Evolutionary conservation across 805 yeast genomes (phyloP).

Genomic region (Lachancea waltii): DNA sequence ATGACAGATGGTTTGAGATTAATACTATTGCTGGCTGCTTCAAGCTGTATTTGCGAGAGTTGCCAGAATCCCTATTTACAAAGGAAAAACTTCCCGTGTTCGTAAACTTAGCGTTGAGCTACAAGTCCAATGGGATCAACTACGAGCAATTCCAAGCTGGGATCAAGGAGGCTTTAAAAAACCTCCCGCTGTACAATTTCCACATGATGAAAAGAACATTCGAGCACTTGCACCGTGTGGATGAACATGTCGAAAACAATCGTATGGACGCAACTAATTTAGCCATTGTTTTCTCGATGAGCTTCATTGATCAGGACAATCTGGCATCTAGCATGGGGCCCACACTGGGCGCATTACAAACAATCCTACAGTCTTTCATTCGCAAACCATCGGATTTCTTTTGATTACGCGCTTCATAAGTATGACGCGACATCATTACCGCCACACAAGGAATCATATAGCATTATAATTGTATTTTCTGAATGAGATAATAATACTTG

Average conservation of each 20-base stretch:
- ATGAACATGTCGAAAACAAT: constrained; percentile 59
- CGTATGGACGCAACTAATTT: constrained; percentile 85
- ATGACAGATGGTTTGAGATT: constrained; percentile 65
- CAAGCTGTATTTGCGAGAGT: constrained; percentile 73
- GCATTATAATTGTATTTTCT: too few species aligned
- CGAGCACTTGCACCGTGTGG: constrained; percentile 63
- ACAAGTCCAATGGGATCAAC: constrained; percentile 18
- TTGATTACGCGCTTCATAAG: not conserved
- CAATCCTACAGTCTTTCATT: constrained; percentile 44
- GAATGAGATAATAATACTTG: too few species aligned
- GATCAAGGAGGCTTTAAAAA: constrained; percentile 31
- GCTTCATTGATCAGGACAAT: constrained; percentile 43
- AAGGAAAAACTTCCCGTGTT: constrained; percentile 58
- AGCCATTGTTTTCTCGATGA: constrained; percentile 80
- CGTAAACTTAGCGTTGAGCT: constrained; percentile 30
- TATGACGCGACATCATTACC: not conserved
- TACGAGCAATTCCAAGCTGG: constrained; percentile 22
- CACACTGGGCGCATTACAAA: constrained; percentile 48
- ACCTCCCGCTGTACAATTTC: constrained; percentile 61
- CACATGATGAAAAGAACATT: constrained; percentile 60
- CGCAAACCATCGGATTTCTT: constrained; percentile 34
- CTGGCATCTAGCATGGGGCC: constrained; percentile 42
- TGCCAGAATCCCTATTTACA: constrained; percentile 78
- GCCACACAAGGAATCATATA: too few species aligned
- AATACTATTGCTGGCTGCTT: constrained; percentile 87